Evolutionary conservation across 768 basidiomycete species (phyloP).

Genomic region (Rhizopogon vulgaris): DNA sequence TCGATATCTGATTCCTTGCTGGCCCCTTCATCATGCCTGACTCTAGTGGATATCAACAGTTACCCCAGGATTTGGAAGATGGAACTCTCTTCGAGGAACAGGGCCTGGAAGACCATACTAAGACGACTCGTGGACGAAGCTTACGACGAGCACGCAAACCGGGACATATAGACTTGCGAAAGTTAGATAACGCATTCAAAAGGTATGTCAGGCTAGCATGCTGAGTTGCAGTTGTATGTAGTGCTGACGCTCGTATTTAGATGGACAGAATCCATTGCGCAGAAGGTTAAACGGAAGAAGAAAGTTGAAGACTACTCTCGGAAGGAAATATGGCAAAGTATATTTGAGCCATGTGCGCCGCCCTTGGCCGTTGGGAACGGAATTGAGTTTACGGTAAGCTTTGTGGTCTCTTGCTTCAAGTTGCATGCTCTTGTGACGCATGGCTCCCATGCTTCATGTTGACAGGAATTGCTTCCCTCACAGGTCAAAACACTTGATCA

Average conservation of each 20-base stretch:
- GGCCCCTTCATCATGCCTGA: conserved; percentile 30
- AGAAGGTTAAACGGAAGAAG: conserved; percentile 79
- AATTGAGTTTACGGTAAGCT: conserved; percentile 11
- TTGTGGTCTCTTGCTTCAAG: neutral
- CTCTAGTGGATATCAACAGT: conserved; percentile 40
- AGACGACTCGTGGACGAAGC: conserved; percentile 21
- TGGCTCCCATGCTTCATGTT: neutral
- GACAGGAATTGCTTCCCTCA: conserved; percentile 5
- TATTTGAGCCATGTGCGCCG: conserved; percentile 61
- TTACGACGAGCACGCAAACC: conserved; percentile 33
- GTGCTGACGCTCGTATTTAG: conserved; percentile 27
- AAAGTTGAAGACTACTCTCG: conserved; percentile 57
- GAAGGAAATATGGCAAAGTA: conserved; percentile 74
- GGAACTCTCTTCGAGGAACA: conserved; percentile 29
- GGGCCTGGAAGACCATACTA: conserved; percentile 8
- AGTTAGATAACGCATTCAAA: conserved; percentile 80
- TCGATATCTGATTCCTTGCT: neutral
- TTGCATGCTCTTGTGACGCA: neutral
- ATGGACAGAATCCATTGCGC: conserved; percentile 84
- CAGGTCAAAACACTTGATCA: conserved; percentile 82
- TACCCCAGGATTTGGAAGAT: conserved; percentile 36
- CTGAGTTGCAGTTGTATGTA: neutral
- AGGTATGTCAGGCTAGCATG: conserved; percentile 34
- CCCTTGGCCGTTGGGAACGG: conserved; percentile 27
- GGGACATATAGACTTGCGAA: conserved; percentile 71